These are phyloP conservation scores for Eucalyptus leucophloia DNA, from an alignment of 345 rosid species.

Conservation along the genomic window DNA sequence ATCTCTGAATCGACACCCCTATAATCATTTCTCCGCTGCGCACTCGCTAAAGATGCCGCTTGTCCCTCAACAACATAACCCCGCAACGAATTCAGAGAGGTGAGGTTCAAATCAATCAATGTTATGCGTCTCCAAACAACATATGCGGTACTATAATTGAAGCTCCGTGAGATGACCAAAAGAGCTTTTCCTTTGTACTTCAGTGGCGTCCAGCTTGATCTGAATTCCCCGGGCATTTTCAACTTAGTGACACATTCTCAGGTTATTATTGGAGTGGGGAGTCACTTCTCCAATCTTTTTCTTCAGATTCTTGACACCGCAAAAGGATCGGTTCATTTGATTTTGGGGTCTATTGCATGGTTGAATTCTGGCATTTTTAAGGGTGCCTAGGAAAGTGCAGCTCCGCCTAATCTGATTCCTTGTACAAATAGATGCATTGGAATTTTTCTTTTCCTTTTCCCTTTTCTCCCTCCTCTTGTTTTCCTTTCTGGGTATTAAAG, in stretches of 20 bases:
- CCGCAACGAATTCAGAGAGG: neutral
- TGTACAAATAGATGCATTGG: neutral
- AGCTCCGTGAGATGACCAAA: neutral
- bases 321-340: neutral
- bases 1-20: neutral
- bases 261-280: neutral
- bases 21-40: neutral
- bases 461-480: neutral
- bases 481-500: neutral
- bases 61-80: neutral
- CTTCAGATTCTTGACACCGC: neutral
- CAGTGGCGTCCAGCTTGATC: neutral
- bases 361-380: neutral
- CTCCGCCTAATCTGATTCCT: neutral
- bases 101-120: neutral
- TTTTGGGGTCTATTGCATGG: neutral
- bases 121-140: neutral
- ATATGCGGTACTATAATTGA: neutral
- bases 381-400: neutral
- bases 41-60: neutral
- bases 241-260: neutral
- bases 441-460: neutral
- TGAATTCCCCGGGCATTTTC: neutral
- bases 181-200: neutral
- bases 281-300: neutral